Percentiles rank a stretch among this genome's conserved stretches.
These are phyloP conservation scores for Globisporangium megalacanthum DNA, from an alignment of 352 stramenopile species.

Conservation along the genomic window DNA sequence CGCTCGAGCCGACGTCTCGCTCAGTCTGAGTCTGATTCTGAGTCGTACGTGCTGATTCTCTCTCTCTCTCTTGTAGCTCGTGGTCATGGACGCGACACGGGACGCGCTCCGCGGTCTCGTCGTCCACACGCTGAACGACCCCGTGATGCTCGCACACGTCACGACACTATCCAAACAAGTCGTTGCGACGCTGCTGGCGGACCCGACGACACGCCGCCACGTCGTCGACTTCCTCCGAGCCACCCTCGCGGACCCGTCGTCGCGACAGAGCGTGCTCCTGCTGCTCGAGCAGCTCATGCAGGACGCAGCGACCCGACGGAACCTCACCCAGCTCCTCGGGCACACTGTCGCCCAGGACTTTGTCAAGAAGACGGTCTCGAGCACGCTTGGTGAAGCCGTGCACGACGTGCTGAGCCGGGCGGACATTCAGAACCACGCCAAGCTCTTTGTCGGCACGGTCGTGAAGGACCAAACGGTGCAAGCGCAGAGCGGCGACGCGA, in stretches of 20 bases:
- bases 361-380: constrained; percentile 58
- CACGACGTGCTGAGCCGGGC: constrained; percentile 70
- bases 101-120: constrained; percentile 44
- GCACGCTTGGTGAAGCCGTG: constrained; percentile 54
- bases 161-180: constrained; percentile 44
- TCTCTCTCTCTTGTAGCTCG: constrained; percentile 36
- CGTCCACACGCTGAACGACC: constrained; percentile 58
- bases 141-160: constrained; percentile 45
- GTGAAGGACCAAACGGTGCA: constrained; percentile 80
- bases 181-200: constrained; percentile 38
- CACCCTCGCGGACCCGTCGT: constrained; percentile 39
- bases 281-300: constrained; percentile 63
- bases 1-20: not conserved
- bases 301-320: constrained; percentile 43
- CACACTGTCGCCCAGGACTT: constrained; percentile 62
- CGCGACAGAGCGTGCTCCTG: constrained; percentile 39
- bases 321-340: constrained; percentile 56
- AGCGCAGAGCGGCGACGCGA: constrained; percentile 67
- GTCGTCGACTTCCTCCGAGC: constrained; percentile 50
- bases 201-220: constrained; percentile 46
- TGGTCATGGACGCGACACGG: constrained; percentile 60
- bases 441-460: constrained; percentile 76
- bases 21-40: not conserved
- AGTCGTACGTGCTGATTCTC: not conserved
- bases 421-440: constrained; percentile 78